Evolutionary conservation across 805 yeast genomes (phyloP), one percentile per base, ranked within the genome.

Genomic region (Saturnispora gosingensis): DNA sequence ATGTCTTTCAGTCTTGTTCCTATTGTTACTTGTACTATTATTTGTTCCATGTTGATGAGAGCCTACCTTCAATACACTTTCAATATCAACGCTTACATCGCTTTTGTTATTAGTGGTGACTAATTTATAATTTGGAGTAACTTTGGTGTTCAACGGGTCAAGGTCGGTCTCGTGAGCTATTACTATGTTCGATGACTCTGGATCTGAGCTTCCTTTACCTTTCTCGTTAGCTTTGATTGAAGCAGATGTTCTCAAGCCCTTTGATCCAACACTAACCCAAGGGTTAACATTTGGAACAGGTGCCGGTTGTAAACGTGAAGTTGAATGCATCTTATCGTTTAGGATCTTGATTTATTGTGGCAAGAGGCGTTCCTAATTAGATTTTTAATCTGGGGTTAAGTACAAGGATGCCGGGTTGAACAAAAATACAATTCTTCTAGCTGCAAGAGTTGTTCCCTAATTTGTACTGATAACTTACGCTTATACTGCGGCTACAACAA

Each of bases 231-330:
- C 40, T 24, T 27, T 25, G 4, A n/a, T 15, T 9, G 4, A 34
- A n/a, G 38, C 38, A 16, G 39, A 43, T 13, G 49, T 20, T n/a
- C 46, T 50, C 28, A 43, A 43, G 24, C 46, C 42, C 32, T 34
- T 30, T 11, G 48, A 5, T 30, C 49, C 32, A n/a, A 36, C 43
- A 25, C 45, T 44, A 13, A 50, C 49, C 67, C 67, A 64, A 1
- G 66, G 62, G 44, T 61, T 64, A 2, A 52, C 55, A 30, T 54
- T 52, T 4, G 67, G 67, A 27, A 62, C 62, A 2, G 67, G 67
- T 3, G 67, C 67, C 6, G 67, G 67, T 10, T 55, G 61, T 22
- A 47, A 28, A 28, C 39, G 49, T 16, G 46, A 27, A 25, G 46
- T 44, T 18, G 27, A 18, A 18, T 44, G 39, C 46, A 44, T 44